These are phyloP conservation scores for Amanita pallidorosea DNA, from an alignment of 768 basidiomycete species.

Conservation along the genomic window DNA sequence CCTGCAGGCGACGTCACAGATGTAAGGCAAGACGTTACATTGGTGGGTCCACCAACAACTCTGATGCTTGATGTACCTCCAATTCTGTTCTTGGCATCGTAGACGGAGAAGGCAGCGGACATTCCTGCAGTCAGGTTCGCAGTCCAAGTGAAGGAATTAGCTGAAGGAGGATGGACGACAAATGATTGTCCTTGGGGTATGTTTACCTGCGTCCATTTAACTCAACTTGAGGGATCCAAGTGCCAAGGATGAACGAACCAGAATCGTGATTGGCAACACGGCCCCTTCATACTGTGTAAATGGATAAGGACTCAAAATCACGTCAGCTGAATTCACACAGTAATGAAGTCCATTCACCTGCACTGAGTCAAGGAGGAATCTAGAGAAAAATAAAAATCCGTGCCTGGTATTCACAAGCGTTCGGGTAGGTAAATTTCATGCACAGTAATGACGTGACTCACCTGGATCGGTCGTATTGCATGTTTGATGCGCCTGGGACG, in stretches of 20 bases:
- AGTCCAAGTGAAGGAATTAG: slow-evolving; percentile 15
- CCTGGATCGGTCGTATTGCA: slow-evolving; percentile 17
- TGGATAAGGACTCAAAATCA: slow-evolving; percentile 11
- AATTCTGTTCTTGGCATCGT: slow-evolving; percentile 13
- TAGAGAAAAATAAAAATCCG: slow-evolving; percentile 18
- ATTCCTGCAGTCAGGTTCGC: slow-evolving; percentile 17
- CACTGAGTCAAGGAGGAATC: slow-evolving; percentile 16
- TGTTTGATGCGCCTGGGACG: slow-evolving; percentile 6
- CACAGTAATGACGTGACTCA: slow-evolving; percentile 2
- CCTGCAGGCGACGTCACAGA: slow-evolving; percentile 4
- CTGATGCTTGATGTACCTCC: slow-evolving; percentile 15
- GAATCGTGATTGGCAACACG: slow-evolving; percentile 15
- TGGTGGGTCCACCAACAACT: slow-evolving; percentile 11
- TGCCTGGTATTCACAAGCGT: slow-evolving; percentile 5
- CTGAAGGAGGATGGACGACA: slow-evolving; percentile 9
- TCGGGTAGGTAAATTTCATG: too few species aligned
- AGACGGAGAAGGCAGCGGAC: slow-evolving; percentile 13
- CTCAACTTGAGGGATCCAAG: background rate
- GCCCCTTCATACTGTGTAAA: slow-evolving; percentile 15
- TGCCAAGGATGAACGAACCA: slow-evolving; percentile 10
- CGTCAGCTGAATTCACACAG: background rate
- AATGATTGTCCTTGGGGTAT: slow-evolving; percentile 16
- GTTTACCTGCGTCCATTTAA: slow-evolving; percentile 11
- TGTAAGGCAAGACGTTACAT: slow-evolving; percentile 13
- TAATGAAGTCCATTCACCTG: slow-evolving; percentile 12